Evolutionary conservation across 768 basidiomycete genomes (phyloP).

Genomic region (Mycena olivaceomarginata): DNA sequence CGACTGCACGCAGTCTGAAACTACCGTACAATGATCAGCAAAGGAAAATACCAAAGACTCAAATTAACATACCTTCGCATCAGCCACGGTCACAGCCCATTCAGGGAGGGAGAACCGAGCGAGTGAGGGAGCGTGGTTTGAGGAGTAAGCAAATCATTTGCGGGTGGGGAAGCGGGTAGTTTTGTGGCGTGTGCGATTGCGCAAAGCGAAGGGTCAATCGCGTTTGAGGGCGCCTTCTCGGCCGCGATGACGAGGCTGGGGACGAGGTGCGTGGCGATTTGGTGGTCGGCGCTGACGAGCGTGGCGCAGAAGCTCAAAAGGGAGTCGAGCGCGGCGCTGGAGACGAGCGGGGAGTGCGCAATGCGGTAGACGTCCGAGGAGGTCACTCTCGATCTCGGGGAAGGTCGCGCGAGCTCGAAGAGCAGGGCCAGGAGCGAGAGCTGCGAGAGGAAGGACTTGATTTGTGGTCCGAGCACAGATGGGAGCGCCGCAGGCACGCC

Average conservation of each 20-base stretch:
- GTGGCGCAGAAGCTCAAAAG: conserved; percentile 89
- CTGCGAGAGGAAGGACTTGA: conserved; percentile 85
- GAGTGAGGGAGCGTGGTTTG: no score
- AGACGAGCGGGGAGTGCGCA: conserved; percentile 86
- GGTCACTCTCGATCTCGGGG: conserved; percentile 83
- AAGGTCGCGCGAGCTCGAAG: conserved; percentile 82
- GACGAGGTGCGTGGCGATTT: conserved; percentile 89
- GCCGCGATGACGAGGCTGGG: conserved; percentile 81
- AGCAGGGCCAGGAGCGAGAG: conserved; percentile 80
- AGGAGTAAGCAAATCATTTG: no score
- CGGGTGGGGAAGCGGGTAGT: no score
- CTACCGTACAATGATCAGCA: no score
- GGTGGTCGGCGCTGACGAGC: conserved; percentile 88
- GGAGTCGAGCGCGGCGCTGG: conserved; percentile 87
- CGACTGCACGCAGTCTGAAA: no score
- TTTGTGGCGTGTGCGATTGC: no score
- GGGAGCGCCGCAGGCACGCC: conserved; percentile 76
- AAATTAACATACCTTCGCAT: no score
- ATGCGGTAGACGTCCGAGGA: conserved; percentile 80
- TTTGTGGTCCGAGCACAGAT: conserved; percentile 78
- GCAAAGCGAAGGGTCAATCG: no score
- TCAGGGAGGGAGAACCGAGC: no score
- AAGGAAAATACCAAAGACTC: no score
- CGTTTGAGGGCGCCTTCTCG: conserved; percentile 78
- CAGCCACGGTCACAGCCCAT: no score